Percentiles rank a stretch among this genome's conserved stretches.
Conservation (phyloP, 2,329 filamentous ascomycete species). For the Aureobasidium subglaciale region DNA sequence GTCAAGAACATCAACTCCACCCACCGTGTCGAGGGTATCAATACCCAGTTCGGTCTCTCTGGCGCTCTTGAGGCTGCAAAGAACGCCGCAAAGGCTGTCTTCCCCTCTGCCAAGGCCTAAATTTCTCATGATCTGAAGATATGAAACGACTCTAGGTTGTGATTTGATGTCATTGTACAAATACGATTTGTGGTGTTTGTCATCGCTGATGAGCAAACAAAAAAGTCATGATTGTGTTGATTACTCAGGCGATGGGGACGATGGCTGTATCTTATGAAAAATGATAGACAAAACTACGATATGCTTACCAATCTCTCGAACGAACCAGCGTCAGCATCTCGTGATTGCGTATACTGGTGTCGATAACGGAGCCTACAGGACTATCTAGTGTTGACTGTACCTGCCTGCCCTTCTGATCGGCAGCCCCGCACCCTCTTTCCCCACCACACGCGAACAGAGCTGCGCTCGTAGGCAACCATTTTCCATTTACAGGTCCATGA, state of each 20-base stretch:
- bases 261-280: background rate
- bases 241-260: background rate
- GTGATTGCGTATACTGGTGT: background rate
- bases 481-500: background rate
- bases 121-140: background rate
- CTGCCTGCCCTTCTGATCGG: background rate
- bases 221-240: constrained; percentile 8
- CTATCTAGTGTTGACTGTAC: too few species aligned
- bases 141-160: background rate
- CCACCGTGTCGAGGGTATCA: constrained; percentile 70
- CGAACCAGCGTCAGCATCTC: background rate
- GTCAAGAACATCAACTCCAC: constrained; percentile 88
- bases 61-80: constrained; percentile 54
- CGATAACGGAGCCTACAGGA: background rate
- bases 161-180: constrained; percentile 9
- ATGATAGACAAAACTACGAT: constrained; percentile 3
- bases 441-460: background rate
- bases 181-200: constrained; percentile 5
- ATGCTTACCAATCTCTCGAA: background rate
- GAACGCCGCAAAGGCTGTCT: constrained; percentile 27
- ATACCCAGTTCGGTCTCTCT: constrained; percentile 59
- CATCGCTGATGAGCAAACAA: background rate
- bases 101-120: constrained; percentile 24
- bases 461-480: background rate
- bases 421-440: background rate